Conservation (phyloP, 805 yeast genomes). For the Monosporozyma unispora region DNA sequence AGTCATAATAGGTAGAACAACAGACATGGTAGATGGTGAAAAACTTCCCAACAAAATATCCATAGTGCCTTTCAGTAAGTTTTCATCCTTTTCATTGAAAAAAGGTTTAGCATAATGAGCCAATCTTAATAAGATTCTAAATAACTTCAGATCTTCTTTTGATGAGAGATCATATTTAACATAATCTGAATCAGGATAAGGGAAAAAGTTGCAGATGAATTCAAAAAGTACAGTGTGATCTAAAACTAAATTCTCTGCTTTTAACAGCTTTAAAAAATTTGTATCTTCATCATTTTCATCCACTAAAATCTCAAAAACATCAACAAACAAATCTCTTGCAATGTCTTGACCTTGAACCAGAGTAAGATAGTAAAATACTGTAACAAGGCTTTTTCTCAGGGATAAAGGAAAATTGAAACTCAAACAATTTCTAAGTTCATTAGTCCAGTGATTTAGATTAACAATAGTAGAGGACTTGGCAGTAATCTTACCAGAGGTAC, state of each 20-base stretch:
- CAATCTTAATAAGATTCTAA: constrained; percentile 40
- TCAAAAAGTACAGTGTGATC: constrained; percentile 31
- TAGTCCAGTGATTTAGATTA: constrained; percentile 76
- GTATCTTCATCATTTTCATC: constrained; percentile 29
- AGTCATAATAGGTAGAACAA: constrained; percentile 44
- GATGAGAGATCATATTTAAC: constrained; percentile 31
- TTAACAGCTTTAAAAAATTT: constrained; percentile 26
- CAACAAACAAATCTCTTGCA: constrained; percentile 50
- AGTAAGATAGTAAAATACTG: constrained; percentile 62
- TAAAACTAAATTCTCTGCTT: constrained; percentile 25
- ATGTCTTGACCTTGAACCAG: constrained; percentile 64
- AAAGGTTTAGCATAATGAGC: constrained; percentile 48
- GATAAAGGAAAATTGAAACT: constrained; percentile 66
- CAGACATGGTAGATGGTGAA: constrained; percentile 44
- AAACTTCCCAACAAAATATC: constrained; percentile 42
- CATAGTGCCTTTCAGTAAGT: constrained; percentile 39
- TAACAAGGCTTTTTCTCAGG: constrained; percentile 51
- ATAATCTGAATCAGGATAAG: constrained; percentile 41
- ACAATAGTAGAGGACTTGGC: constrained; percentile 66
- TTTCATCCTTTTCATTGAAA: constrained; percentile 36
- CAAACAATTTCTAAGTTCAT: constrained; percentile 70
- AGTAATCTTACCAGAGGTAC: constrained; percentile 48
- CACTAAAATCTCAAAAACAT: constrained; percentile 51
- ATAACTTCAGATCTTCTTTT: constrained; percentile 38
- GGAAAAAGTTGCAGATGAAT: constrained; percentile 31